Evolutionary conservation across 352 stramenopile genomes (phyloP).

Genomic region (Pythium coloratum): DNA sequence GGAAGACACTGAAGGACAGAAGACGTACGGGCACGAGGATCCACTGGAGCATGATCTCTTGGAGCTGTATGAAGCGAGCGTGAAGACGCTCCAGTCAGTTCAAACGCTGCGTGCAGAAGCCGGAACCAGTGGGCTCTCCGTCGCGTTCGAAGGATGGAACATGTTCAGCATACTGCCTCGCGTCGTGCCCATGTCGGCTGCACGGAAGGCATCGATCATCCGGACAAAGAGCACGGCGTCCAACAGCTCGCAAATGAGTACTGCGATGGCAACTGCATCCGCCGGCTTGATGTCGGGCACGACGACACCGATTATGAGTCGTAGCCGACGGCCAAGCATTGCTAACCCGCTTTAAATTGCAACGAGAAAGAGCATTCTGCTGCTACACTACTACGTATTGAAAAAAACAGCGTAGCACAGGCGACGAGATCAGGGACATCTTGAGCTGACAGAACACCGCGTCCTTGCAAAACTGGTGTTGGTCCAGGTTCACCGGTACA

Average conservation of each 20-base stretch:
- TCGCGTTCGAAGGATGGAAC: conserved; percentile 65
- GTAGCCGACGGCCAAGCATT: neutral
- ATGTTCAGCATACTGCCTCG: conserved; percentile 60
- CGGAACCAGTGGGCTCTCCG: conserved; percentile 59
- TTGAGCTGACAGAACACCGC: no score
- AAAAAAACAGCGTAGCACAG: neutral
- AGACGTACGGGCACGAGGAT: conserved; percentile 33
- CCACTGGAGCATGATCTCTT: conserved; percentile 47
- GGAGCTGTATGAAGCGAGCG: conserved; percentile 58
- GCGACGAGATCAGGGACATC: conserved; percentile 6
- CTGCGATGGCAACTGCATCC: neutral
- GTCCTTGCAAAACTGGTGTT: neutral
- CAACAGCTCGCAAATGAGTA: neutral
- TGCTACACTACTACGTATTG: neutral
- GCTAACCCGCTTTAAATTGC: neutral
- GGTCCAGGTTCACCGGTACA: neutral
- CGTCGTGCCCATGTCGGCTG: conserved; percentile 30
- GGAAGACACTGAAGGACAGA: conserved; percentile 1
- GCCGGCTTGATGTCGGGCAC: neutral
- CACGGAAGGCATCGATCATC: conserved; percentile 33
- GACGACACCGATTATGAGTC: neutral
- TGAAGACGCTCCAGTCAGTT: conserved; percentile 49
- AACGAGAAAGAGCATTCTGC: neutral
- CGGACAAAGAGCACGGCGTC: conserved; percentile 39
- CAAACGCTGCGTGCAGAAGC: conserved; percentile 58